These are phyloP conservation scores for cucumber (Cucumis sativus) DNA, from an alignment of 306 rosid species.

Conservation along the genomic window Cucumber_9930_V3 NC_026660.2:24611501-24612000, in stretches of 20 bases:
- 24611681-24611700: neutral
- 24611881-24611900: neutral
- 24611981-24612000: constrained; percentile 87
- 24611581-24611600: constrained; percentile 15
- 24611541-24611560: constrained; percentile 83
- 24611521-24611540: constrained; percentile 55
- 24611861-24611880: neutral
- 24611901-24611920: constrained; percentile 74
- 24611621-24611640: neutral
- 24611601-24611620: neutral
- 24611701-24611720: neutral
- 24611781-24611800: neutral
- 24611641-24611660: neutral
- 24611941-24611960: constrained; percentile 62
- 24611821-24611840: neutral
- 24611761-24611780: neutral
- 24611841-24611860: neutral
- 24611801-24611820: neutral
- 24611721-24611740: neutral
- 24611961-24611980: constrained; percentile 72
- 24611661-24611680: neutral
- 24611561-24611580: constrained; percentile 90
- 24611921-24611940: constrained; percentile 85
- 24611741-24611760: neutral
- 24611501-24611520: constrained; percentile 36